Evolutionary conservation across 2,329 filamentous ascomycete species (phyloP), one percentile per base, ranked within the genome.

Genomic region (Sclerotinia borealis): DNA sequence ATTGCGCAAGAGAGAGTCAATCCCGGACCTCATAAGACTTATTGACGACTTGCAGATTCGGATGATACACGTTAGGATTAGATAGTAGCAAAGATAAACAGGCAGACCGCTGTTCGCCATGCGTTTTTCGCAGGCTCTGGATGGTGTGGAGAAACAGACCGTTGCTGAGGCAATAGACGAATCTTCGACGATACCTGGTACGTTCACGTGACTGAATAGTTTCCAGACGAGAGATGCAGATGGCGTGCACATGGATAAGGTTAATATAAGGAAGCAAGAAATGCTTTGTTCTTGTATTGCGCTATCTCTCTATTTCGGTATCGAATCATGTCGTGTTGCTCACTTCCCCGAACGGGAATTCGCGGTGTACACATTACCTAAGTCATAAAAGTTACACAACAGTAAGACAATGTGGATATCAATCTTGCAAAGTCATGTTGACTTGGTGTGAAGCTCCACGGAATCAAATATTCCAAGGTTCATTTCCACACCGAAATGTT

Each of bases 61-160:
- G 60, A 58, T 50, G 25, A 51, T 34, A 37, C 47, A 45, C 60
- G 51, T 55, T 63, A 31, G 48, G 37, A 55, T 37, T 31, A 48
- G 50, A 29, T 9, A 47, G 34, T 22, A 27, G 36, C 22, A 61
- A 34, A 48, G 51, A 63, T 25, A 58, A 43, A 43, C 39, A 45
- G 56, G 51, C 51, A 63, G 60, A 63, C 60, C 60, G 60, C 60
- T 63, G 60, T 50, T 63, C 48, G 60, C 60, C 60, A 63, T 43
- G 60, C 60, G 45, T 49, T 63, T 52, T 49, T 52, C 51, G 34
- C 31, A 49, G 9, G 51, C 31, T 34, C 13, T 34, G 15, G 29
- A 56, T 58, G n/a, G 31, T 37, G 51, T 45, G 49, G 41, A 45
- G 49, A 47, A 56, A 25, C 58, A 50, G 22, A 27, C 22, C 39